Evolutionary conservation across 163 green algal genomes (phyloP).

Genomic region (Smithsoniella earleae): DNA sequence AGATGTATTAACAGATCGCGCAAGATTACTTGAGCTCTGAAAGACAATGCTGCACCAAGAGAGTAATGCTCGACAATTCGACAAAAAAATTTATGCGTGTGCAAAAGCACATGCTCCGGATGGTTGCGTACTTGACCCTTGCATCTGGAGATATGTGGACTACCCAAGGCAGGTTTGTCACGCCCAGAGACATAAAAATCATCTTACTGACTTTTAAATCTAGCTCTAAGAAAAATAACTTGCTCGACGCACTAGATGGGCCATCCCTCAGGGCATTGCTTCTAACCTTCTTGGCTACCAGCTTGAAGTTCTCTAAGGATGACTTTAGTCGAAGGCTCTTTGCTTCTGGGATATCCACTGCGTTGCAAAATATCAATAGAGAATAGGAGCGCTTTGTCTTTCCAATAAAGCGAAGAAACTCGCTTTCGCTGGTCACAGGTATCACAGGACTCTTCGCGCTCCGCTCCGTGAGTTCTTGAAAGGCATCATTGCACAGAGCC

Average conservation of each 20-base stretch:
- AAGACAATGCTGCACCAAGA: background rate
- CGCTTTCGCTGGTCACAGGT: background rate
- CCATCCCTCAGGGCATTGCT: background rate
- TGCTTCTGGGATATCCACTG: background rate
- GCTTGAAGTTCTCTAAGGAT: background rate
- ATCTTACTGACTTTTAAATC: background rate
- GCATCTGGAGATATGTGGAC: background rate
- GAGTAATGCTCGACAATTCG: background rate
- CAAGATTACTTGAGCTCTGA: background rate
- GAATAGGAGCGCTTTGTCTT: background rate
- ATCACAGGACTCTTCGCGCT: background rate
- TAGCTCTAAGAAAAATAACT: slow-evolving; percentile 22
- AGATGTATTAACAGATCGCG: background rate
- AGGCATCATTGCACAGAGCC: no score
- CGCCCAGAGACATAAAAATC: background rate
- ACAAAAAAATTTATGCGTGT: background rate
- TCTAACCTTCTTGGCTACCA: background rate
- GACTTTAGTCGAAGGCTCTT: background rate
- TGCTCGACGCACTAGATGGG: background rate
- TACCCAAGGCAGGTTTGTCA: slow-evolving; percentile 11
- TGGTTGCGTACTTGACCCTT: background rate
- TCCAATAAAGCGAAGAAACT: background rate
- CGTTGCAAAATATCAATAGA: slow-evolving; percentile 21
- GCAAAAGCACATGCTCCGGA: background rate
- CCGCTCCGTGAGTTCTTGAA: background rate